These are phyloP conservation scores for Pittosporum tobira DNA, from an alignment of 129 eudicot genomes.

Conservation along the genomic window DNA sequence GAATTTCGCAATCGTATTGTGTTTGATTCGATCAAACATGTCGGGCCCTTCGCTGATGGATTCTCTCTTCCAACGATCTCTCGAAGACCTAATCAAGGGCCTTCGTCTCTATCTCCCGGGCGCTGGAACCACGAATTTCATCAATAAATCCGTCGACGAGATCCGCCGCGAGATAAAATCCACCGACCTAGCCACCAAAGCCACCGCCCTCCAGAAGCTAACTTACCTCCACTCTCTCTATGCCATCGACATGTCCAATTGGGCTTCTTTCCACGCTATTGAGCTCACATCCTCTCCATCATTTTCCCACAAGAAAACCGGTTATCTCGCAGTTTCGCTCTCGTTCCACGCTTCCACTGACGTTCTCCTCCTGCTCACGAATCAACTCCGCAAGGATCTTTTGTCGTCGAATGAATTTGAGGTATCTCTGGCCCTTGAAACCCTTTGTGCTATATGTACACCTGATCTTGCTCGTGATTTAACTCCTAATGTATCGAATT, in stretches of 20 bases:
- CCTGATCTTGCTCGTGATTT: constrained; percentile 67
- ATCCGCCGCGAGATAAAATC: constrained; percentile 80
- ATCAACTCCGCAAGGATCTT: constrained; percentile 85
- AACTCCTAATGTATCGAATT: constrained; percentile 43
- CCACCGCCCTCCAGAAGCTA: constrained; percentile 74
- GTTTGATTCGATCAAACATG: constrained; percentile 2
- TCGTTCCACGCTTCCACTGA: constrained; percentile 52
- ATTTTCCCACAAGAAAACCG: constrained; percentile 49
- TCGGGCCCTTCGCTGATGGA: constrained; percentile 62
- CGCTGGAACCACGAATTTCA: constrained; percentile 40
- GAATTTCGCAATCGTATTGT: too few species aligned
- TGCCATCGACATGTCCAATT: constrained; percentile 45
- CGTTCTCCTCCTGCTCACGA: constrained; percentile 66
- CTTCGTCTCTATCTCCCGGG: constrained; percentile 48
- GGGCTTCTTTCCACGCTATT: constrained; percentile 78
- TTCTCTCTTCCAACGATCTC: constrained; percentile 64
- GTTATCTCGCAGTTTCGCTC: constrained; percentile 57
- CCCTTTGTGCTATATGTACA: constrained; percentile 41
- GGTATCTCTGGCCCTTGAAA: constrained; percentile 58
- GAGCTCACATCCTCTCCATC: constrained; percentile 64
- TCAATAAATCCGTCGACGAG: constrained; percentile 59
- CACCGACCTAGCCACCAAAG: constrained; percentile 56
- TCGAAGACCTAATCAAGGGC: constrained; percentile 76
- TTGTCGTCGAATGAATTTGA: constrained; percentile 42
- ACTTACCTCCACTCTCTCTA: constrained; percentile 77